phyloP scores from a whole-genome alignment of 768 basidiomycete genomes.

The Pisolithus orientalis region DNA sequence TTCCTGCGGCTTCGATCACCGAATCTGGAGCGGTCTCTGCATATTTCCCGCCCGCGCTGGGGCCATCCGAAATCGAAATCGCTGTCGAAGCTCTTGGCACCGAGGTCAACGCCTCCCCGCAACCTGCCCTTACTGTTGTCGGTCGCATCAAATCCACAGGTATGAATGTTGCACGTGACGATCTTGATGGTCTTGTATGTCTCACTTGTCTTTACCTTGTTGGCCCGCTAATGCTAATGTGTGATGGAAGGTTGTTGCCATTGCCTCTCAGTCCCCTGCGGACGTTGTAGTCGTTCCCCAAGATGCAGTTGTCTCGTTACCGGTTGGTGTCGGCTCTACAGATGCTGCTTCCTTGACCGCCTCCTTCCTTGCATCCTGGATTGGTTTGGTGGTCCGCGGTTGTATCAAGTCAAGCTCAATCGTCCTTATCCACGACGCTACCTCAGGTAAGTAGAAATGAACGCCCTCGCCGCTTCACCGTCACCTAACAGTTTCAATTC shows the following conservation, averaged over 20 bases:
- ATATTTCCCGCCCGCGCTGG: slow-evolving; percentile 14
- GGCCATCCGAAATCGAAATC: slow-evolving; percentile 15
- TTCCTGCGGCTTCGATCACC: slow-evolving; percentile 8
- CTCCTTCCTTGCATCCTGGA: slow-evolving; percentile 22
- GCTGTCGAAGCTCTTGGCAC: slow-evolving; percentile 11
- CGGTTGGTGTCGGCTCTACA: slow-evolving; percentile 6
- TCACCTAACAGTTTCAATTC: background rate
- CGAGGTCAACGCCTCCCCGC: slow-evolving; percentile 1
- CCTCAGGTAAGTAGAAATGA: slow-evolving; percentile 13
- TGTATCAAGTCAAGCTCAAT: slow-evolving; percentile 15
- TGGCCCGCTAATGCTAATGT: background rate
- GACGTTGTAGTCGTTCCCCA: slow-evolving; percentile 2
- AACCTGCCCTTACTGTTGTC: slow-evolving; percentile 13
- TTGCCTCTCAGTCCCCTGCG: slow-evolving; percentile 9
- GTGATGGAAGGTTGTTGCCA: slow-evolving; percentile 11
- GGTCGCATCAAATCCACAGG: slow-evolving; percentile 16
- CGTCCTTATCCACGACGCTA: slow-evolving; percentile 21
- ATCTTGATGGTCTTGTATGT: slow-evolving; percentile 7
- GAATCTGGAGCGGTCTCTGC: slow-evolving; percentile 12
- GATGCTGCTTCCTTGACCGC: slow-evolving; percentile 19
- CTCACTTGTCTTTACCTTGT: background rate
- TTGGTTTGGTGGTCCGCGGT: slow-evolving; percentile 17
- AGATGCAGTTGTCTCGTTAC: slow-evolving; percentile 8
- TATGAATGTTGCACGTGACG: background rate
- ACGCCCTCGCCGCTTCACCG: background rate